phyloP scores from a whole-genome alignment of 805 yeast species.

The Lipomyces sp. region DNA sequence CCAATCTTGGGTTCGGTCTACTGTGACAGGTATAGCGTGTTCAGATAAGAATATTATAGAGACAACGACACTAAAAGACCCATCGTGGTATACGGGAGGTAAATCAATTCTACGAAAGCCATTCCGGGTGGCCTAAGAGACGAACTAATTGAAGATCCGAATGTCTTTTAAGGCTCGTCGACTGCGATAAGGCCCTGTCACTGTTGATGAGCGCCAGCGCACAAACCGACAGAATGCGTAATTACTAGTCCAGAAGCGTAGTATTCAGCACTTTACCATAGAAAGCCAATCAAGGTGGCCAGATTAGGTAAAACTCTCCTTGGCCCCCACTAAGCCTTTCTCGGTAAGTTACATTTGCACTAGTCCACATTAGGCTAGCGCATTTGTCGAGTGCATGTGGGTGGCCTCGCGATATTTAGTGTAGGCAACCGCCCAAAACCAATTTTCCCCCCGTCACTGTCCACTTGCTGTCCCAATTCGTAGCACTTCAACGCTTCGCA shows the following conservation, averaged over 20 bases:
- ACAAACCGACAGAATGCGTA: too few species aligned
- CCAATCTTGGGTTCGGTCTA: too few species aligned
- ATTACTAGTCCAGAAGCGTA: slow-evolving; percentile 17
- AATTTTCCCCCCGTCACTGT: slow-evolving; percentile 17
- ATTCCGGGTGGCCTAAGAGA: too few species aligned
- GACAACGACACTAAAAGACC: too few species aligned
- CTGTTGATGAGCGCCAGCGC: too few species aligned
- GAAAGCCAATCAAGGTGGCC: slow-evolving; percentile 21
- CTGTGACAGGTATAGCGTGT: too few species aligned
- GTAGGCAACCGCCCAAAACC: slow-evolving; percentile 25
- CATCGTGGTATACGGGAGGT: too few species aligned
- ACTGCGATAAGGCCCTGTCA: too few species aligned
- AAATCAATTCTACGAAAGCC: too few species aligned
- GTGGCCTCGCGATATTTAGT: slow-evolving; percentile 29
- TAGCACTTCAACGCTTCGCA: slow-evolving; percentile 13
- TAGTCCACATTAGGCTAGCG: slow-evolving; percentile 23
- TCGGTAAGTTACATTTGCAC: neutral
- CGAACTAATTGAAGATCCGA: too few species aligned
- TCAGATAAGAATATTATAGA: too few species aligned
- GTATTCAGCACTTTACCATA: slow-evolving; percentile 21
- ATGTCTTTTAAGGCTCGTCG: too few species aligned
- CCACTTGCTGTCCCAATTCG: slow-evolving; percentile 3
- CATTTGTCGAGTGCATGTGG: slow-evolving; percentile 14
- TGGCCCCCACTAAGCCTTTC: slow-evolving; percentile 16
- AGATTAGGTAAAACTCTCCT: slow-evolving; percentile 10